These are phyloP conservation scores for Aspergillus pseudotamarii DNA, from an alignment of 2,329 filamentous ascomycete genomes.

Conservation along the genomic window DNA sequence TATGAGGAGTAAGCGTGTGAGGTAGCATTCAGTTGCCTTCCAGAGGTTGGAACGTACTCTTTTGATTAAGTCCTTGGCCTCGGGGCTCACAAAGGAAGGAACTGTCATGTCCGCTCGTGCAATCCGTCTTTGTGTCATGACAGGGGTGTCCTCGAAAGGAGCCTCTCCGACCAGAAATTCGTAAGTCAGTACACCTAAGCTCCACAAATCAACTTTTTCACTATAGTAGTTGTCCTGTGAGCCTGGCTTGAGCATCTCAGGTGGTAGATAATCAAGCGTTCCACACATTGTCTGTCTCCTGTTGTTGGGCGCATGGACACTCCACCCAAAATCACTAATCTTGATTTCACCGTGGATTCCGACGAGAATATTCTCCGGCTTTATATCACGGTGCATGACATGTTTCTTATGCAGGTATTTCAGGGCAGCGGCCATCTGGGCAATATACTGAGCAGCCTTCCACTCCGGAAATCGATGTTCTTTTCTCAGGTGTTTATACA, in stretches of 20 bases:
- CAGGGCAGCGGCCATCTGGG: constrained; percentile 86
- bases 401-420: constrained; percentile 95
- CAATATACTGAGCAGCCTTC: constrained; percentile 84
- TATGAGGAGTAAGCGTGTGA: constrained; percentile 40
- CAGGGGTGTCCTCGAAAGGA: constrained; percentile 91
- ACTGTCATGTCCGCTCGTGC: constrained; percentile 88
- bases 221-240: constrained; percentile 84
- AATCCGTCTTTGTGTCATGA: constrained; percentile 93
- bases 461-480: constrained; percentile 81
- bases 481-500: constrained; percentile 82
- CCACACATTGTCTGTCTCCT: constrained; percentile 93
- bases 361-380: constrained; percentile 95
- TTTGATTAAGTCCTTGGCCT: constrained; percentile 91
- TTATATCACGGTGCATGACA: constrained; percentile 96
- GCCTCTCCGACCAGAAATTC: constrained; percentile 96
- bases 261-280: constrained; percentile 94
- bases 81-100: constrained; percentile 84
- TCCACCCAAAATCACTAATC: constrained; percentile 98
- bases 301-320: constrained; percentile 94
- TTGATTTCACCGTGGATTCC: constrained; percentile 98
- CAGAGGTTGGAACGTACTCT: constrained; percentile 56
- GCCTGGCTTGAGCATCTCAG: constrained; percentile 91
- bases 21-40: not conserved
- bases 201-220: constrained; percentile 97
- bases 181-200: constrained; percentile 89